phyloP scores from a whole-genome alignment of 768 basidiomycete genomes.

The Harrya chromipes region DNA sequence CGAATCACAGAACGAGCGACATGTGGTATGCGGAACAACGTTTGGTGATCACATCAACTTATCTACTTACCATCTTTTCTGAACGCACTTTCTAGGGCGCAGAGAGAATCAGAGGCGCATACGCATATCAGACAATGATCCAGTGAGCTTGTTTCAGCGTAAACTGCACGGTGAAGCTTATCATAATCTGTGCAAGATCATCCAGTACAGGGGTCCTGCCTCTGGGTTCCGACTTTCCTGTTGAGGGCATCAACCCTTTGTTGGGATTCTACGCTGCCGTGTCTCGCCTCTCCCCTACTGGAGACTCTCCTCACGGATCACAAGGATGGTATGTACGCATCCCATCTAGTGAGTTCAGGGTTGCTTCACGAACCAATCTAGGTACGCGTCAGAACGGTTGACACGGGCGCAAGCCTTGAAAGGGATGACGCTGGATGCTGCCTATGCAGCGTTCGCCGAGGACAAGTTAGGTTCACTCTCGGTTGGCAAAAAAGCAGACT shows the following conservation, averaged over 20 bases:
- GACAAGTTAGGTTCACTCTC: conserved; percentile 65
- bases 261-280: conserved; percentile 89
- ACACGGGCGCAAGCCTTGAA: conserved; percentile 80
- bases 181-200: conserved; percentile 30
- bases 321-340: conserved; percentile 66
- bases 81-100: conserved; percentile 52
- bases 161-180: neutral
- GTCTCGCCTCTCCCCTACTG: conserved; percentile 62
- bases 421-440: conserved; percentile 88
- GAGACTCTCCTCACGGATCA: conserved; percentile 77
- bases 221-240: conserved; percentile 92
- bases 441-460: conserved; percentile 84
- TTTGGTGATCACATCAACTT: conserved; percentile 43
- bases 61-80: neutral
- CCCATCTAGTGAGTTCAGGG: neutral
- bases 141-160: conserved; percentile 41
- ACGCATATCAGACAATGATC: conserved; percentile 81
- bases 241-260: conserved; percentile 87
- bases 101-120: conserved; percentile 81
- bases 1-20: conserved; percentile 64
- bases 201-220: conserved; percentile 61
- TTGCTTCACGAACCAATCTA: conserved; percentile 29
- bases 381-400: conserved; percentile 75
- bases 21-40: conserved; percentile 91
- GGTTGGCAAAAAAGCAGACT: conserved; percentile 83